Conservation (phyloP, 148 eudicot species). For the Beta vulgaris region DNA sequence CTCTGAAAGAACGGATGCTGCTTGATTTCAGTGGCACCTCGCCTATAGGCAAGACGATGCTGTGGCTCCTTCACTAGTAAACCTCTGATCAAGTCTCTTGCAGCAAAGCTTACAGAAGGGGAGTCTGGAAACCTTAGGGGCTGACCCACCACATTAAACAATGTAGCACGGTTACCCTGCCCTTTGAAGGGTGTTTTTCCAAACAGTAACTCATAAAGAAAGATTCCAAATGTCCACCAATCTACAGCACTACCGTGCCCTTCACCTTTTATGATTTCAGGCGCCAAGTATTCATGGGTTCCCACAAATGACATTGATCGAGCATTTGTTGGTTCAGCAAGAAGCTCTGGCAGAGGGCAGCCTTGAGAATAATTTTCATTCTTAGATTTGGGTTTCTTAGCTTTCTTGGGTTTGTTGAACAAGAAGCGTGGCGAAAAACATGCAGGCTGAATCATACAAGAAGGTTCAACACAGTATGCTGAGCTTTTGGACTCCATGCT, state of each 20-base stretch:
- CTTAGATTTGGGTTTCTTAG: constrained; percentile 48
- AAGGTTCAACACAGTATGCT: constrained; percentile 56
- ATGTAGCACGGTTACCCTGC: constrained; percentile 67
- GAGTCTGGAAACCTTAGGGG: constrained; percentile 75
- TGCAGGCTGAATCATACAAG: constrained; percentile 74
- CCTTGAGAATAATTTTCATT: constrained; percentile 41
- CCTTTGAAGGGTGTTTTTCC: constrained; percentile 90
- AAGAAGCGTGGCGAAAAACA: constrained; percentile 79
- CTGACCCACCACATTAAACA: constrained; percentile 90
- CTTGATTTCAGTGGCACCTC: constrained; percentile 92
- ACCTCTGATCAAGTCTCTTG: constrained; percentile 86
- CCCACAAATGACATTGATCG: constrained; percentile 98
- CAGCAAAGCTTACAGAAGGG: constrained; percentile 84
- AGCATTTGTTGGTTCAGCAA: constrained; percentile 88
- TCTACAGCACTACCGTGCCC: constrained; percentile 97
- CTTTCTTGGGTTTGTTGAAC: constrained; percentile 47
- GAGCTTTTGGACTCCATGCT: constrained; percentile 56
- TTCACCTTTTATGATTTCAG: constrained; percentile 87
- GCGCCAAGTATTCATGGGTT: constrained; percentile 90
- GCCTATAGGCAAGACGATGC: constrained; percentile 84
- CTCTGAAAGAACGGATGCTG: constrained; percentile 97
- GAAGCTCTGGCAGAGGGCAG: constrained; percentile 70
- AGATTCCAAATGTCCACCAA: constrained; percentile 98
- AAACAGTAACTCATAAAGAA: constrained; percentile 75
- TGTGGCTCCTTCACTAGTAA: constrained; percentile 90